These are phyloP conservation scores for Epichloe gansuensis DNA, from an alignment of 2,329 filamentous ascomycete genomes.

Conservation along the genomic window DNA sequence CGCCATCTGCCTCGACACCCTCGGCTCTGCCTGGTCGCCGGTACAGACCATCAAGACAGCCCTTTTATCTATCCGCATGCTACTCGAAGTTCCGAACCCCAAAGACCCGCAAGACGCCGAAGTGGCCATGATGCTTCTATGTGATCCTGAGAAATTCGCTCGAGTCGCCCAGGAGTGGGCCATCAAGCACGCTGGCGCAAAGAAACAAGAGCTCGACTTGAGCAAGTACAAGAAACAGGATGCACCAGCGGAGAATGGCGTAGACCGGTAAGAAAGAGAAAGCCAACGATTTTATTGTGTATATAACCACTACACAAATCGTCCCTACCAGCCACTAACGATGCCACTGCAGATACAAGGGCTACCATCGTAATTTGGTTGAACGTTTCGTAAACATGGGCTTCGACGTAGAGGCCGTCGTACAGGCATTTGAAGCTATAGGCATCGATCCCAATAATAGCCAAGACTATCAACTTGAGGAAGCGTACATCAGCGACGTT, in stretches of 20 bases:
- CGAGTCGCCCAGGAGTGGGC: conserved; percentile 84
- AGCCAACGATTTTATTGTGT: not conserved
- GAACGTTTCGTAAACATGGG: conserved; percentile 83
- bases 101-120: conserved; percentile 95
- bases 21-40: conserved; percentile 83
- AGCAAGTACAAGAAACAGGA: conserved; percentile 26
- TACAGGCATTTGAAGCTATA: conserved; percentile 68
- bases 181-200: conserved; percentile 67
- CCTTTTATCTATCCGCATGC: conserved; percentile 80
- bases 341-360: conserved; percentile 51
- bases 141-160: conserved; percentile 65
- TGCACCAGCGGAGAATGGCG: conserved; percentile 7
- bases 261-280: conserved; percentile 16
- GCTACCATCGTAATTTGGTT: conserved; percentile 75
- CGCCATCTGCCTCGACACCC: conserved; percentile 90
- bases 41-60: conserved; percentile 94
- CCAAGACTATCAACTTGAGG: conserved; percentile 73
- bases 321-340: not conserved
- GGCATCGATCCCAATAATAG: conserved; percentile 70
- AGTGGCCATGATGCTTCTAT: conserved; percentile 80
- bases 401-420: conserved; percentile 76
- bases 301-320: not conserved
- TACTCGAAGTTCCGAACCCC: conserved; percentile 86
- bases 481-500: conserved; percentile 81
- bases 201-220: conserved; percentile 28